These are phyloP conservation scores for Mycena capillaripes DNA, from an alignment of 768 basidiomycete species.

Conservation along the genomic window DNA sequence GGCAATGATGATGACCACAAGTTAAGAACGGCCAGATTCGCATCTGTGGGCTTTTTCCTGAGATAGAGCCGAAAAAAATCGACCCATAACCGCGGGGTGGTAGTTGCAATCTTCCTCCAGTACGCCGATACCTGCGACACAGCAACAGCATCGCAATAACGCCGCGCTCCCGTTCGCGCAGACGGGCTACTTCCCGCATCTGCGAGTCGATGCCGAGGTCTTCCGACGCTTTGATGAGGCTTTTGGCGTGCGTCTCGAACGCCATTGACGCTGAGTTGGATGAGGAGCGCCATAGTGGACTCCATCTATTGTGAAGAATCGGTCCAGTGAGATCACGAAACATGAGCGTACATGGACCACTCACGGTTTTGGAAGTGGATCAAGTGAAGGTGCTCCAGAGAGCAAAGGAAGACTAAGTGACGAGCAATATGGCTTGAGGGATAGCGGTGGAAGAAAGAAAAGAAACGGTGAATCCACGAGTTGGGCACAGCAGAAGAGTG, in stretches of 20 bases:
- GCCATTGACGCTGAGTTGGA: not conserved
- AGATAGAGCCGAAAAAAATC: not conserved
- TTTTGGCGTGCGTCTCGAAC: conserved; percentile 16
- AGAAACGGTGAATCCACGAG: no score
- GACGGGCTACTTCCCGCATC: not conserved
- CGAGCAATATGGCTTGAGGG: no score
- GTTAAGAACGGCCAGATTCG: not conserved
- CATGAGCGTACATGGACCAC: not conserved
- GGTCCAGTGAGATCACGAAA: no score
- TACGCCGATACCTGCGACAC: conserved; percentile 18
- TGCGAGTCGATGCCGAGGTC: not conserved
- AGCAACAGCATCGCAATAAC: not conserved
- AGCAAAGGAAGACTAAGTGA: no score
- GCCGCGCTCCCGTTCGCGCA: conserved; percentile 12
- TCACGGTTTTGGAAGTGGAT: no score
- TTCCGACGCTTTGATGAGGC: not conserved
- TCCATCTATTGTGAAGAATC: no score
- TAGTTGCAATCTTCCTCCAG: conserved; percentile 3
- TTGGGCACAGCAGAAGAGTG: not conserved
- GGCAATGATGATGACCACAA: conserved; percentile 1
- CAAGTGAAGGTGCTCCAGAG: no score
- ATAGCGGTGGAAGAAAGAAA: no score
- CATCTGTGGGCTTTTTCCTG: not conserved
- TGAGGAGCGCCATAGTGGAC: not conserved
- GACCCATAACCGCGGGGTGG: no score